Evolutionary conservation across 192 early-diverging fungal species (phyloP).

Genomic region (Mortierella antarctica): DNA sequence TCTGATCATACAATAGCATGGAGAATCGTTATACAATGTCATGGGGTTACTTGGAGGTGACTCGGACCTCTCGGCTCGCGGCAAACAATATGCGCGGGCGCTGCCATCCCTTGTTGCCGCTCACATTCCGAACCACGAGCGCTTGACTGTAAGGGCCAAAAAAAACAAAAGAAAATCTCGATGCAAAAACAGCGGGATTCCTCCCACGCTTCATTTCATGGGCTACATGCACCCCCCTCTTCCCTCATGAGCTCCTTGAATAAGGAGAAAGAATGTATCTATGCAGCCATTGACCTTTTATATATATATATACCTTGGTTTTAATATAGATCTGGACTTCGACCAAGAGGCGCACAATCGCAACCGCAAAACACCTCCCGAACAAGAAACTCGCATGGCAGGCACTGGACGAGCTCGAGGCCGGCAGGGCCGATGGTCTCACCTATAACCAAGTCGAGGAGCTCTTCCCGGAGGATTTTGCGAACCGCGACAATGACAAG

Average conservation of each 20-base stretch:
- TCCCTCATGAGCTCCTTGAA: background rate
- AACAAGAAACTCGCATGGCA: conserved; percentile 96
- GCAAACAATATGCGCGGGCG: conserved; percentile 84
- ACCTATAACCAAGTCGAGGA: conserved; percentile 99
- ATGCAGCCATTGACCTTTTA: background rate
- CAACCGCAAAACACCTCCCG: conserved; percentile 81
- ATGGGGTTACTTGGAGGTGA: conserved; percentile 95
- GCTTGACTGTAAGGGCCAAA: conserved; percentile 66
- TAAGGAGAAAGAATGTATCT: background rate
- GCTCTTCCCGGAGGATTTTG: conserved; percentile 92
- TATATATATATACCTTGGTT: too few species aligned
- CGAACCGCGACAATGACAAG: conserved; percentile 95
- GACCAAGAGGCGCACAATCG: conserved; percentile 92
- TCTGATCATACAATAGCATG: conserved; percentile 64
- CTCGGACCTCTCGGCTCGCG: conserved; percentile 87
- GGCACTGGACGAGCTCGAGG: conserved; percentile 96
- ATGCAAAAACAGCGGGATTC: background rate
- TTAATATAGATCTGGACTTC: conserved; percentile 88
- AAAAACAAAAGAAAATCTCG: background rate
- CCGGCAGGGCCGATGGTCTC: conserved; percentile 96
- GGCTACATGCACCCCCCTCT: background rate
- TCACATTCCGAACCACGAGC: conserved; percentile 74
- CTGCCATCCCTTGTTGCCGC: conserved; percentile 85
- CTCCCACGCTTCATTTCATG: conserved; percentile 30
- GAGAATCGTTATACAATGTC: conserved; percentile 95